Percentiles rank a stretch among this genome's conserved stretches.
Evolutionary conservation across 495 filamentous ascomycete genomes (phyloP).

Genomic region (Xylaria sp.): DNA sequence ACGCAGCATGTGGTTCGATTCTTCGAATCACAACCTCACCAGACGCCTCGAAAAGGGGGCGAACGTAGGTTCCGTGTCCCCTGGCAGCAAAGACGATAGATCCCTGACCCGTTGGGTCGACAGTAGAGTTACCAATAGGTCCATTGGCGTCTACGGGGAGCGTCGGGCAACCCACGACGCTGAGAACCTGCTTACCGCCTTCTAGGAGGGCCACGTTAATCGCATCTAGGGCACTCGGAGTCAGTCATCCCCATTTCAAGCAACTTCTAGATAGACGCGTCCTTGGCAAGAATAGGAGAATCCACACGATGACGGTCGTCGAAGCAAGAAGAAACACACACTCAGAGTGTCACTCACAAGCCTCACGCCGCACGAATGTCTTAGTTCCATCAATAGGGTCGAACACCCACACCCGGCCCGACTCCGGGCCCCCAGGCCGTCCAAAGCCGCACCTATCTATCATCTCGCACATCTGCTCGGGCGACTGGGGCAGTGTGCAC

Average conservation of each 20-base stretch:
- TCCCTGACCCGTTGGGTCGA: slow-evolving; percentile 61
- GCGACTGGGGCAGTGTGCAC: slow-evolving; percentile 51
- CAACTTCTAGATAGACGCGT: neutral
- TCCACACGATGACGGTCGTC: neutral
- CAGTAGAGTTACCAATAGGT: slow-evolving; percentile 46
- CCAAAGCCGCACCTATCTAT: slow-evolving; percentile 67
- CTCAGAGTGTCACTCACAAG: slow-evolving; percentile 43
- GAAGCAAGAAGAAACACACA: neutral
- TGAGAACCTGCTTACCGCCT: slow-evolving; percentile 46
- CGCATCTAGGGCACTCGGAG: slow-evolving; percentile 39
- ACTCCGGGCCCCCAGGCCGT: slow-evolving; percentile 42
- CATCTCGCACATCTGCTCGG: slow-evolving; percentile 63
- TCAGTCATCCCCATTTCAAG: neutral
- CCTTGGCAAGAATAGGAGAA: neutral
- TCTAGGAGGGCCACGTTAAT: slow-evolving; percentile 55
- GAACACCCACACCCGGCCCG: slow-evolving; percentile 65
- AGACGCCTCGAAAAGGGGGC: slow-evolving; percentile 45
- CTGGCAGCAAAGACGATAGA: slow-evolving; percentile 63
- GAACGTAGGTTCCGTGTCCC: slow-evolving; percentile 62
- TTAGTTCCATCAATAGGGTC: slow-evolving; percentile 78
- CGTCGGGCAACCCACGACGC: slow-evolving; percentile 63
- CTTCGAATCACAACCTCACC: slow-evolving; percentile 29
- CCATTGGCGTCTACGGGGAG: slow-evolving; percentile 51
- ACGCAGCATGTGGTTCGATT: slow-evolving; percentile 35
- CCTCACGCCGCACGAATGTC: slow-evolving; percentile 66